Evolutionary conservation across 805 yeast species (phyloP), one percentile per base, ranked within the genome.

Genomic region (Ogataea kodamae): DNA sequence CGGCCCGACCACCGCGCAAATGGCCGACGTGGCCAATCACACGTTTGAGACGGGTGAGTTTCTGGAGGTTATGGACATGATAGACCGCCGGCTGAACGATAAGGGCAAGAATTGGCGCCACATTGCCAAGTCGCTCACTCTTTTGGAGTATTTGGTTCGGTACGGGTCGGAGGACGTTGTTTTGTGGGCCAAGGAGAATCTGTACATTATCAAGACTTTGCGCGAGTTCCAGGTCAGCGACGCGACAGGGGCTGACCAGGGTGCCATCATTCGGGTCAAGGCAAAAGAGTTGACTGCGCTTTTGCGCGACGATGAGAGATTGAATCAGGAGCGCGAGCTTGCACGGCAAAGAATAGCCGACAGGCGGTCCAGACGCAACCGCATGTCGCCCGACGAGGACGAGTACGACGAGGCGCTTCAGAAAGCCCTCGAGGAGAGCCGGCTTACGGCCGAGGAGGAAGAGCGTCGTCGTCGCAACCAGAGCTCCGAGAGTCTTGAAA

Each of bases 101-200:
- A 89, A 89, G 66, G 97, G 97, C 42, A 89, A 88, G 59, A 84
- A 90, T 63, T 90, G 97, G 97, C 74, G 96, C 46, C 98, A 90
- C 57, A 89, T 90, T 30, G 89, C 94, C 43, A 92, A 90, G 60
- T 80, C 95, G 1, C 68, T 90, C 42, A 82, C 95, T 2, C 79
- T 90, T n/a, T 69, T 90, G 48, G 96, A 89, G 52, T 90, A 80
- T 61, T 67, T 89, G 38, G 87, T 89, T 12, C 76, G 92, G 48
- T 74, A 71, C 40, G 98, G 97, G 23, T 74, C 88, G 13, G 95
- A 88, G 47, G 81, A 82, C 51, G 90, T 89, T 51, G 95, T 89
- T 5, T 65, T 79, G 22, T 90, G 98, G 98, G 78, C 89, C 41
- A 82, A 78, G 54, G 95, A 87, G 54, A 89, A 90, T 56, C 58